phyloP scores from a whole-genome alignment of 169 alveolate species.

The Plasmodium knowlesi region DNA sequence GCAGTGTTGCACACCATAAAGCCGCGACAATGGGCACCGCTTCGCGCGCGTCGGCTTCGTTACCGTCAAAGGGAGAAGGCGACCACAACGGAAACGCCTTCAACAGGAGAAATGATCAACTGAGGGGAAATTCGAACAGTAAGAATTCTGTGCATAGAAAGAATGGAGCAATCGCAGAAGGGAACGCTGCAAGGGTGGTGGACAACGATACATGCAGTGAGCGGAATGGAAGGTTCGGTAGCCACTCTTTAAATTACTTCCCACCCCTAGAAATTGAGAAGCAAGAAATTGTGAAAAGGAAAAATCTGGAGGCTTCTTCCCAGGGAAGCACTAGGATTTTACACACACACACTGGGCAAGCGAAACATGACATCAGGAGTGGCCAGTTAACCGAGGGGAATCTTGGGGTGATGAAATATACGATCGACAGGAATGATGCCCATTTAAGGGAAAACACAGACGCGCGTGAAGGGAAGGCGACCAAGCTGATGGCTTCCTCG shows the following conservation, averaged over 20 bases:
- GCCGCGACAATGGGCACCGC: not conserved
- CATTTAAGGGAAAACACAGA: not conserved
- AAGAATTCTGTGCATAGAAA: not conserved
- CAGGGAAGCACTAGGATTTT: not conserved
- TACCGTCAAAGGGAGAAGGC: not conserved
- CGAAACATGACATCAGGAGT: not conserved
- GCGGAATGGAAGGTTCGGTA: not conserved
- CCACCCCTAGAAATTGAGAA: not conserved
- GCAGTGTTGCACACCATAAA: not conserved
- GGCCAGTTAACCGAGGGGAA: not conserved
- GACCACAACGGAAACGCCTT: not conserved
- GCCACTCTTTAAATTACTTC: not conserved
- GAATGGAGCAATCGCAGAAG: not conserved
- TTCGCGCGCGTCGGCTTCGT: not conserved
- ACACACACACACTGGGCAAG: not conserved
- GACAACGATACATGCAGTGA: not conserved
- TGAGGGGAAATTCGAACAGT: not conserved
- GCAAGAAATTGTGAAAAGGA: not conserved
- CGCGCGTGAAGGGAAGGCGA: not conserved
- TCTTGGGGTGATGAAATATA: not conserved
- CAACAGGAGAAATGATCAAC: constrained; percentile 7
- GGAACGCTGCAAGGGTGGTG: not conserved
- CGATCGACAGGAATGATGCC: not conserved
- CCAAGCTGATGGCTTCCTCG: not conserved
- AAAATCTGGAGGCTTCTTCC: not conserved